Evolutionary conservation across 208 protist species (phyloP), one percentile per base, ranked within the genome.

Genomic region (Crithidia bombi): DNA sequence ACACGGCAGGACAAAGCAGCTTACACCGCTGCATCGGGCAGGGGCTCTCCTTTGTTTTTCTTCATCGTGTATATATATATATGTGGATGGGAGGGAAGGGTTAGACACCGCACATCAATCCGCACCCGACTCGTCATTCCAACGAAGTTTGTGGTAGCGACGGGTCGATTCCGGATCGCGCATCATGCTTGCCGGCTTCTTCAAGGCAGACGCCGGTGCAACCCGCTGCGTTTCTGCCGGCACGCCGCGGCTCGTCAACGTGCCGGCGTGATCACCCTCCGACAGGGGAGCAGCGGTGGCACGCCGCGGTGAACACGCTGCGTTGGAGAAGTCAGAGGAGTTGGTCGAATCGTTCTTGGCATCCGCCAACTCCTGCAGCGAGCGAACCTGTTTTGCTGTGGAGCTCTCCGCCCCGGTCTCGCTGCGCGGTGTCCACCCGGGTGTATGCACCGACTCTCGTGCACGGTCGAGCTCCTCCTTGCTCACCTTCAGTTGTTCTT

Each of bases 401-500:
- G 38, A 59, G 49, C 64, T 69, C 30, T 52, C 65, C 39, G 46
- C 54, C 6, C 57, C 71, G 6, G 30, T 10, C 35, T 35, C 59
- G 44, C 36, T 61, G 30, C 49, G 28, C 17, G 58, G 57, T 23
- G 64, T 68, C 26, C 41, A 61, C 39, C 39, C 52, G 25, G 59
- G 50, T 12, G 69, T 63, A 17, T 66, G 52, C 33, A 68, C 56
- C 23, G 32, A 44, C 30, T 58, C 59, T 15, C 63, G 49, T 26
- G 59, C 56, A 5, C 25, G 47, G 30, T 72, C 41, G 4, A 83
- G 39, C 38, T 73, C 78, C 2, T 61, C 38, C 21, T 62, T 56
- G 58, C 71, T 69, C 33, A 65, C 30, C 32, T 69, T 72, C 49
- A 86, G 77, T 68, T 89, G 83, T 54, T 75, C 78, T 59, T 89